These are phyloP conservation scores for Penicillium silybi DNA, from an alignment of 495 filamentous ascomycete genomes.

Conservation along the genomic window DNA sequence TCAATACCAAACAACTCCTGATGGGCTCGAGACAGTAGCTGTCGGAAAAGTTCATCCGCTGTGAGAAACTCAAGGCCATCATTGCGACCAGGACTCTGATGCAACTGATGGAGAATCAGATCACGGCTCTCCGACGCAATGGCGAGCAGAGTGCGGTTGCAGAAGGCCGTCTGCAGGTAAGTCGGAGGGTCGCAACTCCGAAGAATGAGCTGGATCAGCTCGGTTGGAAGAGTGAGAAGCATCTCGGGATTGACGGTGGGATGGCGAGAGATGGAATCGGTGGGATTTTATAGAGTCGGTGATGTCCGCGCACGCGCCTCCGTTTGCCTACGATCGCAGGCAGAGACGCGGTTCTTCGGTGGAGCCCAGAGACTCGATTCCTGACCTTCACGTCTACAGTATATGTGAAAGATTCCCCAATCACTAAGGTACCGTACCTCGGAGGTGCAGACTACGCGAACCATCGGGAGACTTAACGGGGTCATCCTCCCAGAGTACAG, in stretches of 20 bases:
- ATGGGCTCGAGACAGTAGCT: conserved; percentile 19
- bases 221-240: conserved; percentile 36
- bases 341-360: not conserved
- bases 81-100: conserved; percentile 26
- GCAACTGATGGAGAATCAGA: conserved; percentile 32
- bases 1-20: conserved; percentile 33
- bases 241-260: conserved; percentile 4
- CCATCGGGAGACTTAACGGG: not conserved
- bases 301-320: not conserved
- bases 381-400: not conserved
- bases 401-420: not conserved
- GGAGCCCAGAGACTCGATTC: not conserved
- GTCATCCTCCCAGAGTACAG: not conserved
- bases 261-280: not conserved
- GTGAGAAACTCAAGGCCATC: conserved; percentile 9
- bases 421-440: not conserved
- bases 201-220: conserved; percentile 41
- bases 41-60: conserved; percentile 25
- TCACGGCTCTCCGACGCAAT: conserved; percentile 69
- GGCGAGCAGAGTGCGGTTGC: conserved; percentile 62
- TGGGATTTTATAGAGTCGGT: conserved; percentile 6
- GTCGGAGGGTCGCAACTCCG: conserved; percentile 26
- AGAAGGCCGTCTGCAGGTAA: conserved; percentile 33
- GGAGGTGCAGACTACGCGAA: not conserved
- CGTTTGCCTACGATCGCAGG: not conserved